Percentiles rank a stretch among this genome's conserved stretches.
Conservation (phyloP, 1,284 basidiomycete species). For the Leccinum discolor region DNA sequence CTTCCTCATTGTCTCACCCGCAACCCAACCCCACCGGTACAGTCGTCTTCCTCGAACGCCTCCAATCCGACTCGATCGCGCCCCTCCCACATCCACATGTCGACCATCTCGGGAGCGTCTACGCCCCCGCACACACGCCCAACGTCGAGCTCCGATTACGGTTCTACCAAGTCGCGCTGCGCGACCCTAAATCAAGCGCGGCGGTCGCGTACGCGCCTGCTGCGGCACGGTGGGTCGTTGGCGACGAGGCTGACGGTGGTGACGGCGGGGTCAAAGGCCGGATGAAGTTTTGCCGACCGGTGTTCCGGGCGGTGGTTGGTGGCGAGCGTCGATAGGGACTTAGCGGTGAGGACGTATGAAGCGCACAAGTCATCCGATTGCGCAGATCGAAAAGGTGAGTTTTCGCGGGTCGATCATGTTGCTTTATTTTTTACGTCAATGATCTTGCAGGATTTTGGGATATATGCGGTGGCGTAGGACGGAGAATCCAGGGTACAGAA, state of each 20-base stretch:
- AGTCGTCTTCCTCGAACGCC: constrained; percentile 78
- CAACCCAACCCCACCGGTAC: neutral
- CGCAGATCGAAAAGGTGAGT: constrained; percentile 67
- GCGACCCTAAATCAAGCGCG: constrained; percentile 46
- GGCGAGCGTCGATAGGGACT: constrained; percentile 53
- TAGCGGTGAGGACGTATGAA: constrained; percentile 64
- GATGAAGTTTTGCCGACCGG: constrained; percentile 83
- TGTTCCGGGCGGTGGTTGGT: constrained; percentile 49
- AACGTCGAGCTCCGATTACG: constrained; percentile 79
- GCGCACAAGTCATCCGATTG: constrained; percentile 72
- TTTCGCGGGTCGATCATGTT: neutral
- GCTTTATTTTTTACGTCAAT: neutral
- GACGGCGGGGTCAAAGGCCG: constrained; percentile 64
- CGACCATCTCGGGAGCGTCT: constrained; percentile 54
- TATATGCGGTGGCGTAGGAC: neutral
- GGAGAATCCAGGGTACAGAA: neutral
- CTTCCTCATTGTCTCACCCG: neutral
- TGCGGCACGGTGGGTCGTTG: constrained; percentile 73
- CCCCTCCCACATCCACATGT: constrained; percentile 60
- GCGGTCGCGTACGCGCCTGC: constrained; percentile 39
- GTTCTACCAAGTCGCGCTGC: constrained; percentile 67
- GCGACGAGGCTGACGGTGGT: constrained; percentile 47
- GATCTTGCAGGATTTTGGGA: constrained; percentile 3
- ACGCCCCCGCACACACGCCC: constrained; percentile 49
- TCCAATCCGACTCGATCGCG: constrained; percentile 46